Base-by-base conservation (phyloP, 352 stramenopile species). In the Pythium oligandrum region DNA sequence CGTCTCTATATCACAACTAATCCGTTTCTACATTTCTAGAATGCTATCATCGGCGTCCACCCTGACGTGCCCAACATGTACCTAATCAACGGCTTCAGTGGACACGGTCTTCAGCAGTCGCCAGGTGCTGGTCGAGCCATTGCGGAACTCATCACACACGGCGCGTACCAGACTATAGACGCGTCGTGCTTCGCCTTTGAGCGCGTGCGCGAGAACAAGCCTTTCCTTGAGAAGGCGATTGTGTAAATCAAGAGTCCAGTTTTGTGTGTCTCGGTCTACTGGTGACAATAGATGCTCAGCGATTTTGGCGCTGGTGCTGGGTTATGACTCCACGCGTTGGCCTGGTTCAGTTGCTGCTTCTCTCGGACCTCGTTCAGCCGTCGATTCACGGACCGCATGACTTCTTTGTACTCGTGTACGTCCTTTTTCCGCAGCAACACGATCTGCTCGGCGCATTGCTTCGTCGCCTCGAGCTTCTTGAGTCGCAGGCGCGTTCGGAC, bases 41-140 rank as follows among this genome's bases (percentile, higher is more conserved):
- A 93, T 44, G 83, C 81, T 11, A 92, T 94, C 63, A 88, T 94
- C 31, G 83, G 76, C 35, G 49, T 77, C 34, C 83, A 94, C 48
- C 77, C 81, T 8, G 79, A 92, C 48, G 70, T 92, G 30, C 69
- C 78, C 0, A 94, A 94, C 55, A 75, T 94, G 64, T 90, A 85
- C 57, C 65, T 91, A 6, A 71, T 88, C 55, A 94, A 94, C 57
- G 83, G 83, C 46, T 94, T 94, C 57, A 92, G 81, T 37, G 83
- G 83, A 7, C 83, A 94, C 47, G 83, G 83, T 0, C 65, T 94
- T 32, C 81, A 92, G 63, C 83, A 94, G 39, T 86, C 79, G 3
- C 81, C 83, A n/a, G 83, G 73, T 0, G 76, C 83, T 4, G 83
- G 83, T 37, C 78, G 83, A 30, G 81, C 79, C 2, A 75, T 94